phyloP scores from a whole-genome alignment of 2,329 filamentous ascomycete species.

The Sarocladium kiliense region DNA sequence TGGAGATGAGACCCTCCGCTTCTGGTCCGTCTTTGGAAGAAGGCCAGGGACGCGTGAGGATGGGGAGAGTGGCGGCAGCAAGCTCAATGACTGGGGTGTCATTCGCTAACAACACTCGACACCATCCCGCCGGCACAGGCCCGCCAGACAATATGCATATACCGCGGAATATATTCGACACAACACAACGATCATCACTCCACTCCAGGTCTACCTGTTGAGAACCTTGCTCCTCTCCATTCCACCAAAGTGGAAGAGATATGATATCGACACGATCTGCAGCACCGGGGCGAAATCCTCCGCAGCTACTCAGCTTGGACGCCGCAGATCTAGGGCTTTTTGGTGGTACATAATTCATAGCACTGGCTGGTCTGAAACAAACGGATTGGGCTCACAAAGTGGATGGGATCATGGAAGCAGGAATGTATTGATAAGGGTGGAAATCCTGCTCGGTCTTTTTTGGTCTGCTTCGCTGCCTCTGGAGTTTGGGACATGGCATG shows the following conservation, averaged over 20 bases:
- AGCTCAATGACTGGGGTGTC: constrained; percentile 74
- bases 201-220: too few relatives aligned
- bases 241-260: too few relatives aligned
- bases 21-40: constrained; percentile 94
- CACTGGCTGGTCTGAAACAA: not conserved
- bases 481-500: constrained; percentile 5
- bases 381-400: not conserved
- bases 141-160: not conserved
- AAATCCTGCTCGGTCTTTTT: not conserved
- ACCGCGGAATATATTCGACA: too few relatives aligned
- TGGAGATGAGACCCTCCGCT: constrained; percentile 90
- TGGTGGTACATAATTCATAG: not conserved
- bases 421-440: not conserved
- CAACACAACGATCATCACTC: too few relatives aligned
- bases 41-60: constrained; percentile 68
- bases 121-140: not conserved
- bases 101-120: constrained; percentile 52
- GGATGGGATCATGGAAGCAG: not conserved
- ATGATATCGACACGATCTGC: not conserved
- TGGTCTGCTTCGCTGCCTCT: not conserved
- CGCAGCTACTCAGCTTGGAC: not conserved
- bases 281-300: not conserved
- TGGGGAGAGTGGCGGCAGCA: constrained; percentile 53
- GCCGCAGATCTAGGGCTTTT: not conserved
- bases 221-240: too few relatives aligned